Base-by-base conservation (phyloP, 1,284 basidiomycete genomes). In the Sporisorium reilianum region DNA sequence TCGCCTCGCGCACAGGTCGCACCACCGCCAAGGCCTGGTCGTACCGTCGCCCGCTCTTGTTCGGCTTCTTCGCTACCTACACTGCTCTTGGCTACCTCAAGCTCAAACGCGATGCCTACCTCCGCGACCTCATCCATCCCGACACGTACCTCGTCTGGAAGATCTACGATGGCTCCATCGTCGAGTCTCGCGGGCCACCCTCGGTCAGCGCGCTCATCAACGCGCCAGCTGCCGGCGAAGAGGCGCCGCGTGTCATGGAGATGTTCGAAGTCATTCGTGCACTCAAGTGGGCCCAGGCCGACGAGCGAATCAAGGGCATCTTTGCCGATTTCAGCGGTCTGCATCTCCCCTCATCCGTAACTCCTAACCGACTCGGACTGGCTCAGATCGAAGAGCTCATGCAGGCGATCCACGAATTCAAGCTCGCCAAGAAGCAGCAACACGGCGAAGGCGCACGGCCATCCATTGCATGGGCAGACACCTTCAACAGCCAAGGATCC, bases 331-430 rank as follows among this genome's bases (percentile, higher is more conserved):
- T 87, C 54, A 84, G 82, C 22, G 76, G 79, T 5, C 72, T 84
- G 9, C 81, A 85, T 42, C 75, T 84, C 5, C 86, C 86, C 0
- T 75, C 81, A 16, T 83, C 82, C 1, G 80, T 84, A 5, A 53
- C 73, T 23, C 72, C 71, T 16, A 53, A 75, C 61, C 48, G 77
- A 4, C 80, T 86, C n/a, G 86, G 86, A 0, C 60, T 86, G 7
- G 86, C 86, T 0, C 86, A 87, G 71, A 78, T 86, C 51, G 86
- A 87, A 70, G 86, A 87, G 68, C 75, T 87, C 12, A 80, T 85
- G 50, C 81, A 84, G 42, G 84, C 85, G 2, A 71, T 87, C 26
- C 71, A 84, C 63, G 85, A 86, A 44, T 82, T 86, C 56, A 84
- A 84, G 56, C 44, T 72, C 10, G 77, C 78, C 50, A 87, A 86